Base-by-base conservation (phyloP, 2,329 filamentous ascomycete species). In the Fusarium sp. region DNA sequence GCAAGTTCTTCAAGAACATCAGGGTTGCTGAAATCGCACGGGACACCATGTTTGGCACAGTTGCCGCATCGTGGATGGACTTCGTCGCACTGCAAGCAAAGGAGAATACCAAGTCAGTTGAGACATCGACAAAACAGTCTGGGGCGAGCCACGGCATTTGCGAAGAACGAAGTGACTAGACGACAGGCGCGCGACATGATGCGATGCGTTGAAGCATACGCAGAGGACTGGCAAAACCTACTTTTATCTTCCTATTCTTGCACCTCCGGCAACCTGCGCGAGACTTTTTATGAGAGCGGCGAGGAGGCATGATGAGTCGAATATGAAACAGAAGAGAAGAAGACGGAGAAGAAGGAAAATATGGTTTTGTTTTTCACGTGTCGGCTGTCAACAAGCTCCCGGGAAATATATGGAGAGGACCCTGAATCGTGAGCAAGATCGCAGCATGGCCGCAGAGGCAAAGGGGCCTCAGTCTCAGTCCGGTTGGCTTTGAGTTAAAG, bases 241-340 rank as follows among this genome's bases (percentile, higher is more conserved):
- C 89, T 86, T 92, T 92, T 75, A 92, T 90, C 78, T 91, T 91
- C 64, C 89, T 83, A 56, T 83, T 81, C 79, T 91, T 92, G 78
- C 89, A 92, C 60, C 87, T 81, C 65, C 84, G 83, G 72, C 89
- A 92, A 45, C 89, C 89, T 51, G 88, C 85, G 69, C 89, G 84
- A 57, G 88, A 90, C 80, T 91, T 92, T 75, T 90, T 91, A 78
- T 92, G 89, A 41, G 89, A 89, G 75, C 88, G 83, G 73, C 89
- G 82, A 30, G 89, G 88, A 63, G 89, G 87, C 88, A 90, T 90
- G 46, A 65, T 76, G 52, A 40, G 28, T 33, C 47, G 19, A 39
- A 65, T 33, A 39, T 43, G 32, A 49, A 47, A 45, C 30, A 39
- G 24, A 44, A 48, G 37, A 53, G 35, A 50, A 26, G 26, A 26